Evolutionary conservation across 176 grass and related monocot genomes (phyloP).

Genomic region (Triticum turgidum): DNA sequence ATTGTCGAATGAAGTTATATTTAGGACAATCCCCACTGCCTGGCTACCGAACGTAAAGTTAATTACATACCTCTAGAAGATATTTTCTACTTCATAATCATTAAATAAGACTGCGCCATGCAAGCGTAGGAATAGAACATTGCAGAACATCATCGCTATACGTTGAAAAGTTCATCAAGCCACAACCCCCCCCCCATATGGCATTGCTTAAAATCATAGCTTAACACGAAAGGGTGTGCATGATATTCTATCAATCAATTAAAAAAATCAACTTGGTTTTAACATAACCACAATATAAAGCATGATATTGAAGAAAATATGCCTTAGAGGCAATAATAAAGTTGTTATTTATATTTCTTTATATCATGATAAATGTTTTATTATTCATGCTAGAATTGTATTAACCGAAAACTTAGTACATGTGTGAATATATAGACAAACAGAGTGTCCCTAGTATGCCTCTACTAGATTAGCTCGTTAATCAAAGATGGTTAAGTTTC

Average conservation of each 20-base stretch:
- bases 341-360: no score
- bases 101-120: background rate
- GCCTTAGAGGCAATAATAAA: no score
- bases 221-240: background rate
- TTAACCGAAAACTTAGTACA: no score
- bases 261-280: background rate
- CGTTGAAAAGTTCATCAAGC: background rate
- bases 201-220: background rate
- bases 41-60: background rate
- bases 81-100: background rate
- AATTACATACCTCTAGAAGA: background rate
- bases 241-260: no score
- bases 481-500: no score
- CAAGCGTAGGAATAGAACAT: background rate
- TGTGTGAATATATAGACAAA: no score
- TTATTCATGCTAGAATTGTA: no score
- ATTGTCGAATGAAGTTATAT: background rate
- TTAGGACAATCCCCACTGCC: background rate
- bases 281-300: background rate
- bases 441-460: no score
- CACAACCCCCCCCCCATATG: background rate
- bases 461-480: no score
- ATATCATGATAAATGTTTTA: no score
- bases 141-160: background rate
- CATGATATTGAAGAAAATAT: background rate